Conservation (phyloP, 176 grass and related monocot species). For the Aegilops tauschii region DNA sequence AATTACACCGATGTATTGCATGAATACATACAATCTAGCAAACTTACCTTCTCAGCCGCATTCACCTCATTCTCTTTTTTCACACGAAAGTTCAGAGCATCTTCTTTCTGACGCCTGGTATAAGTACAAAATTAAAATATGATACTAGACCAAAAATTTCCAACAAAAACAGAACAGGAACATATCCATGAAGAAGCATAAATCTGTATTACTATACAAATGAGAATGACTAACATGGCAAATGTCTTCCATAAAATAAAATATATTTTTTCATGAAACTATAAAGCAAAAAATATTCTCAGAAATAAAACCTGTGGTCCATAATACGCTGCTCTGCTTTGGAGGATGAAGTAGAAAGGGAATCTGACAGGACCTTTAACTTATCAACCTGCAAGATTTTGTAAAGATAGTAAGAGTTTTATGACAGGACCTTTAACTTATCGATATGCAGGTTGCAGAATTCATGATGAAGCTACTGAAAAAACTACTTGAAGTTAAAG, state of each 20-base stretch:
- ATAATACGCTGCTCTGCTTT: constrained; percentile 97
- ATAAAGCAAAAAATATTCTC: neutral
- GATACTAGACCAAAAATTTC: constrained; percentile 21
- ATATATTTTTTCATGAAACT: neutral
- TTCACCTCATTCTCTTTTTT: constrained; percentile 90
- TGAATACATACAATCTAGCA: neutral
- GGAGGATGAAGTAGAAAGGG: constrained; percentile 82
- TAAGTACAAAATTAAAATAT: constrained; percentile 22
- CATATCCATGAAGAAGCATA: neutral
- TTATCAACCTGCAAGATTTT: constrained; percentile 76
- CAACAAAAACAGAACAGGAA: neutral
- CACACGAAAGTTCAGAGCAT: constrained; percentile 89
- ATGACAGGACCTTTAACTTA: constrained; percentile 81
- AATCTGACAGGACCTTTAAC: constrained; percentile 89
- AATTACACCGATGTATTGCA: constrained; percentile 5
- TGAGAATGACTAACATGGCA: neutral
- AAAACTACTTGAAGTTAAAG: constrained; percentile 9
- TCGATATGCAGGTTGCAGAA: constrained; percentile 36
- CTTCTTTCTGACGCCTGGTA: constrained; percentile 90
- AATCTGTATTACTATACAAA: constrained; percentile 10
- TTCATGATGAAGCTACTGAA: neutral
- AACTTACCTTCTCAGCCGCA: constrained; percentile 71
- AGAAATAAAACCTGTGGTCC: constrained; percentile 79
- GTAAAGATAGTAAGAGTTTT: constrained; percentile 13
- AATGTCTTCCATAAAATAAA: neutral